phyloP scores from a whole-genome alignment of 176 grass and related monocot species.

The Cymbopogon citratus region DNA sequence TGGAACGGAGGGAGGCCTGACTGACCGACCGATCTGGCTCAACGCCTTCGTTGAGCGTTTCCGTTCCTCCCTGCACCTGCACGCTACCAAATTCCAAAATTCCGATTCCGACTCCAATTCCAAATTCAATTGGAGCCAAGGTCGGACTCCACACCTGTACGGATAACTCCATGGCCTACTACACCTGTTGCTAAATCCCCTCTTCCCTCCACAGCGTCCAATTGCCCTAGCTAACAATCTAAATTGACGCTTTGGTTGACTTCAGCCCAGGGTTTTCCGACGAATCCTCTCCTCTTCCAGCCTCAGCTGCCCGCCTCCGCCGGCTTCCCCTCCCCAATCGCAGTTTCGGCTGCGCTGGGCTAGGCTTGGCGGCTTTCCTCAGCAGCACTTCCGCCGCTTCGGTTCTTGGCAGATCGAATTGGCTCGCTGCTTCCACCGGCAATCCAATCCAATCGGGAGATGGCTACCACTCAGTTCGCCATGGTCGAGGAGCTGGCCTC shows the following conservation, averaged over 20 bases:
- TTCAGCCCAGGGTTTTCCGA: background rate
- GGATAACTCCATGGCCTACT: background rate
- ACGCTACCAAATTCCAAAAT: no score
- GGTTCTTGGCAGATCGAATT: background rate
- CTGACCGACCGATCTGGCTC: no score
- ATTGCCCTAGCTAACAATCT: background rate
- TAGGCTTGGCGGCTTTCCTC: background rate
- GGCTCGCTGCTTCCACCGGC: background rate
- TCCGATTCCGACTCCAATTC: no score
- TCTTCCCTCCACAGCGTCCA: background rate
- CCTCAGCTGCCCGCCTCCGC: background rate
- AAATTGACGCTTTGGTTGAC: background rate
- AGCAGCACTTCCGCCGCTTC: background rate
- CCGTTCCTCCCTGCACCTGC: no score
- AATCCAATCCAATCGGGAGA: background rate
- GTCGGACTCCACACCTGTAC: background rate
- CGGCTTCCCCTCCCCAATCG: background rate
- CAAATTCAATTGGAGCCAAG: background rate
- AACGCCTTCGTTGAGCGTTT: no score
- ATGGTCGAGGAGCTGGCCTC: constrained; percentile 96
- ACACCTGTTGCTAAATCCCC: background rate
- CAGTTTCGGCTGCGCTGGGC: background rate
- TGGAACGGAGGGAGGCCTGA: no score
- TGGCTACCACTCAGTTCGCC: constrained; percentile 63
- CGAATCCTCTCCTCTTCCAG: background rate